Evolutionary conservation across 1,139 yeast species (phyloP), one percentile per base, ranked within the genome.

Genomic region (Yamadazyma dendronema): DNA sequence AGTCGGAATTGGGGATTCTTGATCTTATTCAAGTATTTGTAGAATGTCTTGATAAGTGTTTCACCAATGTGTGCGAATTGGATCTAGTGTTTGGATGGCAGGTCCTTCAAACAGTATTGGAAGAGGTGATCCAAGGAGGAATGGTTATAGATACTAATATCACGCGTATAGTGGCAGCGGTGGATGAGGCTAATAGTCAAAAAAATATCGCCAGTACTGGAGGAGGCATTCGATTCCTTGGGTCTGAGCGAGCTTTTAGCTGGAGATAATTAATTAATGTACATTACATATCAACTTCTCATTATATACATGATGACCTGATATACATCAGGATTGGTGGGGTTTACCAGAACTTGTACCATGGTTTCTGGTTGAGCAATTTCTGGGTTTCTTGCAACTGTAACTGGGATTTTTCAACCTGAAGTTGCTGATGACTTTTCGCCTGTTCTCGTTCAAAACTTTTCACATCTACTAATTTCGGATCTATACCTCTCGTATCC

Each of bases 41-140:
- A 4, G 97, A 92, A 59, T 85, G 95, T 38, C 71, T 92, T 44
- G 97, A 92, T 57, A 79, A 84, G 44, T 92, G 98, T 59, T 92
- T 92, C 61, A 81, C 82, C 46, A 90, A 90, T 52, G 99, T 92
- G 5, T 90, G 97, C 59, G 99, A 92, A 57, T 72, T 92, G 48
- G 98, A 92, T 59, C 70, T 92, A 49, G 97, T 94, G 17, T 90
- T 89, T 61, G 97, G 97, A 17, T 92, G 97, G 97, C 97, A 92
- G 60, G 95, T 89, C 11, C 66, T 92, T 30, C 95, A 92, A 55
- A 84, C 96, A 2, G 97, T 92, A 4, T 63, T 92, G 38, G 92
- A 84, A 54, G 97, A 94, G 53, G 85, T 92, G 29, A 84, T 92
- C 1, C 98, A 92, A 57, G 98, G 97, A 21, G 99, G 99, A 0